Conservation (phyloP, 225 moss, liverwort and hornwort species). For the Lunularia cruciata region DNA sequence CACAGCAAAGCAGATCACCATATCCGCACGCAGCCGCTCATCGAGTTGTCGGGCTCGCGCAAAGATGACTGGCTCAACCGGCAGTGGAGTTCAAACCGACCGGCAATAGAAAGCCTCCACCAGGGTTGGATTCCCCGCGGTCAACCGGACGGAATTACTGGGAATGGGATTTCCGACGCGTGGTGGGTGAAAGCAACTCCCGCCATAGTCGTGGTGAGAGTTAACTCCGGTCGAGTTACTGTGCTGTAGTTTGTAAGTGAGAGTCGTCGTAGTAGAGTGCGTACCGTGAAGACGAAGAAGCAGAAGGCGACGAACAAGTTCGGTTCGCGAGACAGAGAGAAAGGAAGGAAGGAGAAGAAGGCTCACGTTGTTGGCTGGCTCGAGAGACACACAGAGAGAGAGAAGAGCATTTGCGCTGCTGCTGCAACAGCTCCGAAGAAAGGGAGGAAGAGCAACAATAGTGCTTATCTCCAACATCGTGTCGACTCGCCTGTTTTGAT, state of each 20-base stretch:
- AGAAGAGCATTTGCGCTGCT: conserved; percentile 7
- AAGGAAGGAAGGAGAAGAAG: too few species aligned
- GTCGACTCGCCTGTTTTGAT: background rate
- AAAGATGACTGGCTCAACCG: background rate
- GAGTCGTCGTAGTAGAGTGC: background rate
- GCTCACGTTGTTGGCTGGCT: background rate
- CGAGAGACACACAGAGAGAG: too few species aligned
- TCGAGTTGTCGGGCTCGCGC: conserved; percentile 9
- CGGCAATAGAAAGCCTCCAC: background rate
- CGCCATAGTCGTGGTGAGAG: background rate
- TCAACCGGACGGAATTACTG: background rate
- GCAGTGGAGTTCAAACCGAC: background rate
- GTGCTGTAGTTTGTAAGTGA: too few species aligned
- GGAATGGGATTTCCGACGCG: background rate
- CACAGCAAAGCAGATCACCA: background rate
- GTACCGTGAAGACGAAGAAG: background rate
- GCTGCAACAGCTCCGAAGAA: background rate
- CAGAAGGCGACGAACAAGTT: background rate
- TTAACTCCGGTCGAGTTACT: background rate
- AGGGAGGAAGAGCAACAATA: background rate
- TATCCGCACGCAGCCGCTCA: conserved; percentile 11
- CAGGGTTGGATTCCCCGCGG: background rate
- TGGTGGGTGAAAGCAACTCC: background rate
- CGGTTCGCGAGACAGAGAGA: too few species aligned
- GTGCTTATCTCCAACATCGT: background rate